Percentiles rank a stretch among this genome's conserved stretches.
Conservation (phyloP, 306 rosid genomes). For the Castanea mollissima region DNA sequence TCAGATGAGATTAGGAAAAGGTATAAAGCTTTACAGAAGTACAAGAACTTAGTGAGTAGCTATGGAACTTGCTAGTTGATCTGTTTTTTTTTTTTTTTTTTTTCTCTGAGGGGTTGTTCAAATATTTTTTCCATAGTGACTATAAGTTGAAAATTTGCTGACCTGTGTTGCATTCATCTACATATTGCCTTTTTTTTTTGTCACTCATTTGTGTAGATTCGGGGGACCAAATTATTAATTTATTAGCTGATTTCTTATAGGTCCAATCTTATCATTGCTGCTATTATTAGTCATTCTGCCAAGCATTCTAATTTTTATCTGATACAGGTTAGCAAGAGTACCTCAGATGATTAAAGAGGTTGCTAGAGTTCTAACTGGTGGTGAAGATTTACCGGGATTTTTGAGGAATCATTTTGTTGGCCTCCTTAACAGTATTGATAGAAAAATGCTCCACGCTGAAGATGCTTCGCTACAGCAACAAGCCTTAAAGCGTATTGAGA, state of each 20-base stretch:
- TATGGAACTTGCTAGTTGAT: neutral
- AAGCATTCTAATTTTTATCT: conserved; percentile 26
- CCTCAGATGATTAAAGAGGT: conserved; percentile 82
- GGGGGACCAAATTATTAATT: conserved; percentile 1
- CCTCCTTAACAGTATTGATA: conserved; percentile 82
- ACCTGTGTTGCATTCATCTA: conserved; percentile 19
- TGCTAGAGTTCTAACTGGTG: conserved; percentile 81
- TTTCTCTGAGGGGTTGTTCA: neutral
- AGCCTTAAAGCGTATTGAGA: conserved; percentile 85
- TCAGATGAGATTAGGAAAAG: conserved; percentile 73
- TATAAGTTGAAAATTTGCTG: neutral
- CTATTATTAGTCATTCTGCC: conserved; percentile 12
- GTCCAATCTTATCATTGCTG: neutral
- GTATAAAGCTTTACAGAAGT: conserved; percentile 30
- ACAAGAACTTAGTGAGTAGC: neutral
- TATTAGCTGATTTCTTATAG: neutral
- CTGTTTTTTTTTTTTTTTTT: neutral
- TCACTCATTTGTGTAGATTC: conserved; percentile 20
- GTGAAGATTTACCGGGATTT: conserved; percentile 89
- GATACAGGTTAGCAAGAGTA: conserved; percentile 73
- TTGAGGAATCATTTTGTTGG: conserved; percentile 85
- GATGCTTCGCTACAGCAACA: conserved; percentile 66
- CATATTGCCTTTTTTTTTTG: conserved; percentile 14
- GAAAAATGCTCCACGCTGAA: conserved; percentile 93
- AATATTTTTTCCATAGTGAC: too few relatives aligned